A percentile compares a stretch with the other conserved stretches of the same genome.
Conservation (phyloP, 1,284 basidiomycete genomes). For the Pascua sp. region DNA sequence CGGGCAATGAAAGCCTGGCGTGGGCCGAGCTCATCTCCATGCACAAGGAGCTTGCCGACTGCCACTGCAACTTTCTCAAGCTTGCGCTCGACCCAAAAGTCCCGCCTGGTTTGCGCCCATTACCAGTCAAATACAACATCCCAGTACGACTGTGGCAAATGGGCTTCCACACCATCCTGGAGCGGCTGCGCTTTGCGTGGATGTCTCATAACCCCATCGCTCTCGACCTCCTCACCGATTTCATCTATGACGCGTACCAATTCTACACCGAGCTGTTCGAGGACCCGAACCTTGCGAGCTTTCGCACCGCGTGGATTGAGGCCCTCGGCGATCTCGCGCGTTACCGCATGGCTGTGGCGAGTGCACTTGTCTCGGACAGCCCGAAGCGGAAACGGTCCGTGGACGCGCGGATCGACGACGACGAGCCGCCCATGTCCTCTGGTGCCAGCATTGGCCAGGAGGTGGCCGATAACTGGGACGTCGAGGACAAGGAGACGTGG, state of each 20-base stretch:
- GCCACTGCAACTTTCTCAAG: constrained; percentile 80
- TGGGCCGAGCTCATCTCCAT: constrained; percentile 48
- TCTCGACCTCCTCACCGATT: constrained; percentile 75
- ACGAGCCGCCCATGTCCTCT: constrained; percentile 35
- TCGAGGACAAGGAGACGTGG: constrained; percentile 93
- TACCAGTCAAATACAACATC: constrained; percentile 92
- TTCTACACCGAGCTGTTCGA: constrained; percentile 90
- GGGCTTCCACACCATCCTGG: constrained; percentile 83
- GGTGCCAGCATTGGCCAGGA: constrained; percentile 78
- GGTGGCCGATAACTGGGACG: constrained; percentile 78
- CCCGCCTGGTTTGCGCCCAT: constrained; percentile 78
- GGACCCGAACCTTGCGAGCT: constrained; percentile 65
- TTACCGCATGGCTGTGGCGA: constrained; percentile 87
- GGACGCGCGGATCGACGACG: constrained; percentile 25
- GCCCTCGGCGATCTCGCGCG: constrained; percentile 92
- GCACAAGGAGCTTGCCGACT: constrained; percentile 65
- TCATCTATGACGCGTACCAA: constrained; percentile 90
- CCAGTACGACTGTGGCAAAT: constrained; percentile 89
- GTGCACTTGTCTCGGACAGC: constrained; percentile 45
- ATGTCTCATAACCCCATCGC: constrained; percentile 39
- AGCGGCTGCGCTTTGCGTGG: constrained; percentile 79
- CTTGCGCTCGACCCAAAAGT: constrained; percentile 81
- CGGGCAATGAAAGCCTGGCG: constrained; percentile 27
- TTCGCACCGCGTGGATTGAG: constrained; percentile 86
- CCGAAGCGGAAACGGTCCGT: constrained; percentile 20